Evolutionary conservation across 495 filamentous ascomycete genomes (phyloP).

Genomic region (Aspergillus carlsbadensis): DNA sequence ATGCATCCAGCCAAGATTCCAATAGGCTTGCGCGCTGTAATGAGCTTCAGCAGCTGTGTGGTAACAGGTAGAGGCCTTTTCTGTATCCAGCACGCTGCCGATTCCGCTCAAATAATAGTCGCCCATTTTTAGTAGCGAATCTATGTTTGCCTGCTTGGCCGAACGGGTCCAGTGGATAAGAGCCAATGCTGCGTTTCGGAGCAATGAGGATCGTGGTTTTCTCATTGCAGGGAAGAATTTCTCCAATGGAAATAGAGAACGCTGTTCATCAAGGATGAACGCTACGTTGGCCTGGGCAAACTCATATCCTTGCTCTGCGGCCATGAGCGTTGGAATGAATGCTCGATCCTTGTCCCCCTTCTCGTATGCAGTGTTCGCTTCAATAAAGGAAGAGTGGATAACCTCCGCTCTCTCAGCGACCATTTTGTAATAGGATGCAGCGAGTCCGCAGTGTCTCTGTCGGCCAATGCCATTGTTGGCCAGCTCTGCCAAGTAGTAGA

Average conservation of each 20-base stretch:
- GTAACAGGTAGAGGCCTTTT: constrained; percentile 93
- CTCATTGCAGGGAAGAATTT: constrained; percentile 41
- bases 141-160: constrained; percentile 88
- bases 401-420: constrained; percentile 88
- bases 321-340: constrained; percentile 82
- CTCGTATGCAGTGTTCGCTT: constrained; percentile 83
- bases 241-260: constrained; percentile 57
- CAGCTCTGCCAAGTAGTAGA: constrained; percentile 93
- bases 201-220: constrained; percentile 46
- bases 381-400: constrained; percentile 78
- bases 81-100: constrained; percentile 66
- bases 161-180: constrained; percentile 96
- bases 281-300: constrained; percentile 91
- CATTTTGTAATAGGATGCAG: constrained; percentile 89
- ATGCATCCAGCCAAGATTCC: constrained; percentile 99
- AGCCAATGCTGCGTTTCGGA: constrained; percentile 73
- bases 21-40: constrained; percentile 91
- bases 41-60: constrained; percentile 85
- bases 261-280: constrained; percentile 80
- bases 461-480: constrained; percentile 76
- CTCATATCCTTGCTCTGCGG: constrained; percentile 96
- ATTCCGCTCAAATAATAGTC: constrained; percentile 89
- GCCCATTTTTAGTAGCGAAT: constrained; percentile 96
- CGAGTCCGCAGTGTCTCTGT: constrained; percentile 76
- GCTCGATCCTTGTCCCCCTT: constrained; percentile 84